Base-by-base conservation (phyloP, 495 filamentous ascomycete species). In the Tetracladium marchalianum region DNA sequence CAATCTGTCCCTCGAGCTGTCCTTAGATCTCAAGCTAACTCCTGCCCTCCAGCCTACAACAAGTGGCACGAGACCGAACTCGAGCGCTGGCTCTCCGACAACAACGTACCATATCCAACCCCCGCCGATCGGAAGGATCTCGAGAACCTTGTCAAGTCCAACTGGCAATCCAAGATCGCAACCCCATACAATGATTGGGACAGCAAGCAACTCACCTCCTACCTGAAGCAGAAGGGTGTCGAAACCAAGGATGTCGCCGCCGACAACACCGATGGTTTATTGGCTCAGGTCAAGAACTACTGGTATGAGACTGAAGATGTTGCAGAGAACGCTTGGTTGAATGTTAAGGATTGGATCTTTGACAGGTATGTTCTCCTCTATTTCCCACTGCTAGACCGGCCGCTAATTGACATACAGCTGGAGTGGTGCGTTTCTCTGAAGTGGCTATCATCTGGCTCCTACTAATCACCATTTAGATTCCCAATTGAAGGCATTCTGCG, bases 1-100 rank as follows among this genome's bases (percentile, higher is more conserved):
- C 22, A 27, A 7, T 3, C 22, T 27, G 3, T 27, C n/a, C n/a
- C n/a, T n/a, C n/a, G n/a, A n/a, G 22, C 22, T 27, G 7, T 27
- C 3, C 17, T 5, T 22, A 3, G 18, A 16, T n/a, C n/a, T 4
- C 13, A 15, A 34, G 41, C 59, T 61, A 48, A 59, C 41, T 11
- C 2, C 10, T n/a, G n/a, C 33, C 13, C 3, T 15, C 1, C 58
- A 95, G 92, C 81, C 5, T 98, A 97, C 75, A 95, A 96, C 70
- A 96, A 90, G 62, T 98, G 92, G 92, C 90, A 97, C 61, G 82
- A 96, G 69, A 95, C 87, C 6, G 92, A 98, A 71, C 77, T 98
- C 10, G 90, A 98, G 70, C 76, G 92, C 57, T 98, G 92, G 92
- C 82, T 98, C 47, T 85, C 85, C 18, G 92, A 98, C 56, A 79